These are phyloP conservation scores for Stenocarpella maydis DNA, from an alignment of 2,329 filamentous ascomycete species.

Conservation along the genomic window DNA sequence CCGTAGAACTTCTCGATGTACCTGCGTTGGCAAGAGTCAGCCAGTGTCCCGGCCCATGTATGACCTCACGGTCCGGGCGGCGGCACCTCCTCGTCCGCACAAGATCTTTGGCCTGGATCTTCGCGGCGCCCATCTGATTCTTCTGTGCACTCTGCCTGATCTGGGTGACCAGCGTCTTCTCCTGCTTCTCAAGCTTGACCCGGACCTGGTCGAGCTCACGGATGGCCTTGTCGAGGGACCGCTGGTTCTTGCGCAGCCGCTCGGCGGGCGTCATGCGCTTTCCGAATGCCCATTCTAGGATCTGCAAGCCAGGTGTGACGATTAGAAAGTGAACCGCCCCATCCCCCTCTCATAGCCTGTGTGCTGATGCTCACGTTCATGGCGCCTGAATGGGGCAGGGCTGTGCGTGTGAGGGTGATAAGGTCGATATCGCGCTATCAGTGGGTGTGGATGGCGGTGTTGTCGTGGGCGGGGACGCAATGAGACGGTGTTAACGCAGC, in stretches of 20 bases:
- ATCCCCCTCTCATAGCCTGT: constrained; percentile 1
- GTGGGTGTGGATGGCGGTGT: not conserved
- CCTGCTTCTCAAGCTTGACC: constrained; percentile 96
- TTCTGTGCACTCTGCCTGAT: constrained; percentile 99
- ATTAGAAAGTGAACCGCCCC: constrained; percentile 34
- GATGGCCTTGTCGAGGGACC: constrained; percentile 96
- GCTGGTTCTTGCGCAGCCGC: constrained; percentile 91
- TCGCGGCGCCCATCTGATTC: constrained; percentile 97
- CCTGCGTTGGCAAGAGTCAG: constrained; percentile 51
- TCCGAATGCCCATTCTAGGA: constrained; percentile 98
- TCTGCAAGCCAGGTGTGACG: constrained; percentile 59
- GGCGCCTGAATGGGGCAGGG: constrained; percentile 38
- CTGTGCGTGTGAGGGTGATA: constrained; percentile 27
- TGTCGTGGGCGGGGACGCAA: not conserved
- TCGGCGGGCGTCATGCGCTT: constrained; percentile 98
- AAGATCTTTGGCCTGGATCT: constrained; percentile 97
- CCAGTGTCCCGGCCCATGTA: not conserved
- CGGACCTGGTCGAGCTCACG: constrained; percentile 94
- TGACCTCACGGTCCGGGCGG: not conserved
- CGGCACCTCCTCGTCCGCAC: constrained; percentile 84
- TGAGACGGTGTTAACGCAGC: not conserved
- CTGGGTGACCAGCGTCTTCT: constrained; percentile 94
- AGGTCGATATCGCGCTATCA: constrained; percentile 24
- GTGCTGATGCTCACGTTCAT: constrained; percentile 62
- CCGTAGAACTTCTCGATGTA: constrained; percentile 99